These are phyloP conservation scores for Melampsora americana DNA, from an alignment of 1,284 basidiomycete species.

Conservation along the genomic window DNA sequence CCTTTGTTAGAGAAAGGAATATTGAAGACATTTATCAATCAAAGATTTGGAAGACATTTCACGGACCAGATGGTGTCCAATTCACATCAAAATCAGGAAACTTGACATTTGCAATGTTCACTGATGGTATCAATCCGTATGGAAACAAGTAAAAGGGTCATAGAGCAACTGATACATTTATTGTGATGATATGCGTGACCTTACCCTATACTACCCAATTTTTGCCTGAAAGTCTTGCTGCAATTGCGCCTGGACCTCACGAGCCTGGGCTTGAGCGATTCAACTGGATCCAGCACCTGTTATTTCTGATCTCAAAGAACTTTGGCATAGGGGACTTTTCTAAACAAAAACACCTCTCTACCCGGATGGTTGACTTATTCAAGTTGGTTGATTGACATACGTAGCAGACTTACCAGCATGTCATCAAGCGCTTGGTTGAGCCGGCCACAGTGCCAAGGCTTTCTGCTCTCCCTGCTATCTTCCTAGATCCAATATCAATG, in stretches of 20 bases:
- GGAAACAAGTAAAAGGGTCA: neutral
- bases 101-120: slow-evolving; percentile 1
- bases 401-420: slow-evolving; percentile 45
- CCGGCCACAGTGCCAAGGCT: neutral
- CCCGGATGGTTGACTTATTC: slow-evolving; percentile 1
- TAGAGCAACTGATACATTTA: neutral
- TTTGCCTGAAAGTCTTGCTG: slow-evolving; percentile 49
- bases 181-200: neutral
- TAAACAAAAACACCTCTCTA: slow-evolving; percentile 8
- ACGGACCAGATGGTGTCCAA: neutral
- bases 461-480: slow-evolving; percentile 42
- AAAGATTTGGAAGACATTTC: slow-evolving; percentile 4
- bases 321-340: slow-evolving; percentile 53
- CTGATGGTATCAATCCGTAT: neutral
- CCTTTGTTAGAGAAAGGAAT: neutral
- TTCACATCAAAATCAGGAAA: neutral
- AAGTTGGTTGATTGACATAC: slow-evolving; percentile 36
- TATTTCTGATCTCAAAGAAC: slow-evolving; percentile 50
- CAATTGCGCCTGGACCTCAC: slow-evolving; percentile 54
- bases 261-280: slow-evolving; percentile 47
- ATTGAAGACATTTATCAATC: neutral
- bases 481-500: slow-evolving; percentile 7
- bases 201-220: neutral
- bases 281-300: slow-evolving; percentile 53
- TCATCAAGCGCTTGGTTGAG: slow-evolving; percentile 32